Conservation (phyloP, 805 yeast species). For the Candida sonorensis region DNA sequence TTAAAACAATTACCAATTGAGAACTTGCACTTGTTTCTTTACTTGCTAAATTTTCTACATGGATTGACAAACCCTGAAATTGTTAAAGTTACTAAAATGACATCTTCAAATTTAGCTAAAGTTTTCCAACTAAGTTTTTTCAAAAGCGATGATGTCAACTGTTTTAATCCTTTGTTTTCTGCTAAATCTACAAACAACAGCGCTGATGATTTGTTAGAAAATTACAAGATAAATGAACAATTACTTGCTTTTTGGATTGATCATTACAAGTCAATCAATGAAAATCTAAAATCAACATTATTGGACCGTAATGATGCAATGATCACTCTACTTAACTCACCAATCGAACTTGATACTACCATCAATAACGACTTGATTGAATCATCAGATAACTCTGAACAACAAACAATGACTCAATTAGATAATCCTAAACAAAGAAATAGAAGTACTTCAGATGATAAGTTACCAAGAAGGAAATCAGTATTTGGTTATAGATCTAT, state of each 20-base stretch:
- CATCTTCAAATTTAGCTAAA: constrained; percentile 29
- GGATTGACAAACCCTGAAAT: constrained; percentile 16
- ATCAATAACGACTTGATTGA: constrained; percentile 3
- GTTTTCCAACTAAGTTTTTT: constrained; percentile 33
- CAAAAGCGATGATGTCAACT: constrained; percentile 24
- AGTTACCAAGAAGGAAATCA: constrained; percentile 19
- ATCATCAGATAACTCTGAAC: not conserved
- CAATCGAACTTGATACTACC: constrained; percentile 3
- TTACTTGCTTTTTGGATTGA: constrained; percentile 23
- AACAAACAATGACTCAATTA: no score
- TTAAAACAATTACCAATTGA: constrained; percentile 20
- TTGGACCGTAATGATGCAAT: constrained; percentile 4
- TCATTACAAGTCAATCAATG: constrained; percentile 9
- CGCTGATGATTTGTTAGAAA: constrained; percentile 23
- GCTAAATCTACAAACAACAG: constrained; percentile 6
- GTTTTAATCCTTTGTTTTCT: constrained; percentile 12
- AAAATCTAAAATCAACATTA: constrained; percentile 7
- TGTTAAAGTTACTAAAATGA: constrained; percentile 29
- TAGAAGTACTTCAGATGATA: constrained; percentile 9
- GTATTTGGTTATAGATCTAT: constrained; percentile 22
- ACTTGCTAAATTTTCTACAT: constrained; percentile 22
- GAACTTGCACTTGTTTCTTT: constrained; percentile 26
- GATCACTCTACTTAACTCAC: constrained; percentile 10
- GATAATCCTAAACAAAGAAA: constrained; percentile 9
- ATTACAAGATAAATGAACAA: constrained; percentile 23